Base-by-base conservation (phyloP, 202 grass and related monocot genomes). In the Carex sylvatica region DNA sequence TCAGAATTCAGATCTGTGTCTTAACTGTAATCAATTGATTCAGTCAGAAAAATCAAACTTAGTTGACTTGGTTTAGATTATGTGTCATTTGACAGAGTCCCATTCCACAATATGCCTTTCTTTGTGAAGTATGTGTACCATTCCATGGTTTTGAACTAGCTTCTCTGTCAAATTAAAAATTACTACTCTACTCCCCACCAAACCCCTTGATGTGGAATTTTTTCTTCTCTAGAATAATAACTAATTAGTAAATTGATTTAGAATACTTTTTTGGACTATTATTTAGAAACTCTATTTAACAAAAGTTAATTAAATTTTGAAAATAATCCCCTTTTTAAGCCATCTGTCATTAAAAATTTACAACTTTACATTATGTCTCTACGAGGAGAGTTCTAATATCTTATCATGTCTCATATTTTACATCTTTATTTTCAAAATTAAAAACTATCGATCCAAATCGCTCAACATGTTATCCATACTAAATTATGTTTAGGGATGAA, bases 111-210 rank as follows among this genome's bases (percentile, higher is more conserved):
- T 47, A 24, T 6, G 49, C 5, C 46, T 49, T 46, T 23, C 12
- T n/a, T 30, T 75, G 16, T 8, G 26, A 55, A 74, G 13, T 15
- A 74, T 42, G 36, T 70, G 10, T 14, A 10, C 14, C 51, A 75
- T 75, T 75, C 49, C 72, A 75, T 33, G 72, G 13, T 55, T 75
- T 75, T 55, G 72, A 75, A 44, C 1, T 46, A 20, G 12, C 30
- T 38, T 67, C 28, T n/a, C 14, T 67, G 10, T 28, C 4, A 14
- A 36, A 40, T 69, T 2, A 44, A 3, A 63, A 63, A 63, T 22
- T 63, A n/a, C 19, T 18, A 40, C 19, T 18, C 19, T n/a, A 36
- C 11, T 67, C 30, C 13, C 16, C 65, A 62, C 60, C 8, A 19
- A 61, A 62, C 8, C 20, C 3, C 60, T 26, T 62, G 60, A 9